Percentiles rank a stretch among this genome's conserved stretches.
Evolutionary conservation across 1,284 basidiomycete species (phyloP).

Genomic region (Ceratobasidium papillatum): DNA sequence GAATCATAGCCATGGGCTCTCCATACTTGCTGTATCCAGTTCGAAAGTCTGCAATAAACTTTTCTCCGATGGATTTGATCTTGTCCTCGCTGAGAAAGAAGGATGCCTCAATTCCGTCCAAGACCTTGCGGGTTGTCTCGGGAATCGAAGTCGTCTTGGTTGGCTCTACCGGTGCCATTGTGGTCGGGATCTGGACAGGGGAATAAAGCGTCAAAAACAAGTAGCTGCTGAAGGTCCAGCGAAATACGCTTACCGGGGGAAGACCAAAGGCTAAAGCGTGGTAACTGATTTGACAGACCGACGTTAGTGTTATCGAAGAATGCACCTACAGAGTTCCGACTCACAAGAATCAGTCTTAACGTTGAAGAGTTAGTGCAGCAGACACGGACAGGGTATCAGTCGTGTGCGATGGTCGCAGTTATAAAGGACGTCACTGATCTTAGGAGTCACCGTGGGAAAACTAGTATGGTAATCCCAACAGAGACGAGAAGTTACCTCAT

Average conservation of each 20-base stretch:
- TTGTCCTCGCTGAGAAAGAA: constrained; percentile 71
- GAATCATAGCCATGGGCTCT: constrained; percentile 90
- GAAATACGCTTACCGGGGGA: neutral
- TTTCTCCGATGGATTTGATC: constrained; percentile 74
- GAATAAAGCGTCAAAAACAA: neutral
- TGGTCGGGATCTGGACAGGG: neutral
- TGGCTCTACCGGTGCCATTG: constrained; percentile 10
- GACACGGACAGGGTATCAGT: constrained; percentile 7
- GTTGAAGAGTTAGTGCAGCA: neutral
- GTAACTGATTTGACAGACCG: neutral
- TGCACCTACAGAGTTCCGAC: neutral
- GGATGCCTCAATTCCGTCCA: constrained; percentile 66
- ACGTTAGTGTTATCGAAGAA: neutral
- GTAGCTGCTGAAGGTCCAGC: neutral
- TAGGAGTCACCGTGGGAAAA: constrained; percentile 33
- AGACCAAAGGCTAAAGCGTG: neutral
- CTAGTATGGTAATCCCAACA: constrained; percentile 2
- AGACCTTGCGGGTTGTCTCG: constrained; percentile 48
- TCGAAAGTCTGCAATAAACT: constrained; percentile 81
- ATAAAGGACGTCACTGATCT: constrained; percentile 36
- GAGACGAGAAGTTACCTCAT: constrained; percentile 30
- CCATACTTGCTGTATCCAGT: constrained; percentile 76
- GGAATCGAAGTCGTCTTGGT: constrained; percentile 38
- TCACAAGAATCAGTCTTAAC: neutral
- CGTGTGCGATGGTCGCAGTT: constrained; percentile 32